These are phyloP conservation scores for Eucalyptus curtisii DNA, from an alignment of 345 rosid genomes.

Conservation along the genomic window DNA sequence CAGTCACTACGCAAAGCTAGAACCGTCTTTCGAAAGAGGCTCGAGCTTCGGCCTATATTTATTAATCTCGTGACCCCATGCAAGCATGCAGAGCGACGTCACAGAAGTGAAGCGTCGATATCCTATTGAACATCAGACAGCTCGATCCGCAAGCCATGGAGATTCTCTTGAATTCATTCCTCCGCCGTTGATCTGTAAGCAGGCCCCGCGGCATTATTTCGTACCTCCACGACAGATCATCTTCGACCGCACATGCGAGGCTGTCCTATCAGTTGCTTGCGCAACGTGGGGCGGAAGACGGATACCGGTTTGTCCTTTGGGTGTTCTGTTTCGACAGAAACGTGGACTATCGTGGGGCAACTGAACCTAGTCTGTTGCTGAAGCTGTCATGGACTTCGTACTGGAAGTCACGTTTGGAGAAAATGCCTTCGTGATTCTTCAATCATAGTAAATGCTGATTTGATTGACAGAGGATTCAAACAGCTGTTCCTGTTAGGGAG, in stretches of 20 bases:
- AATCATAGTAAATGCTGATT: not conserved
- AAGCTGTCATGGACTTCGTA: not conserved
- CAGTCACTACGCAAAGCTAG: not conserved
- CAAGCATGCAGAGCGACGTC: not conserved
- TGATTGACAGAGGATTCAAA: not conserved
- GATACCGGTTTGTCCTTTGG: not conserved
- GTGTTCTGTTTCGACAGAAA: not conserved
- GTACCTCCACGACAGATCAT: not conserved
- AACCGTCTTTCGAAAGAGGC: not conserved
- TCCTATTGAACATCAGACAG: not conserved
- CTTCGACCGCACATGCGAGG: not conserved
- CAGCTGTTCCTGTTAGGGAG: not conserved
- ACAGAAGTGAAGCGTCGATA: not conserved
- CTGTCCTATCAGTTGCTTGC: not conserved
- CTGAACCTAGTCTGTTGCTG: not conserved
- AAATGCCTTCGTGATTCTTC: not conserved
- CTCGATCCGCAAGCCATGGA: not conserved
- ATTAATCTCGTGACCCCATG: not conserved
- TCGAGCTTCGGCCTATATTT: not conserved
- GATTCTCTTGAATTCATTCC: not conserved
- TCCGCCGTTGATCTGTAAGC: not conserved
- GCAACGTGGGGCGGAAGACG: not conserved
- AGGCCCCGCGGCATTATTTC: not conserved
- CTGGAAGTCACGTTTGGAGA: not conserved
- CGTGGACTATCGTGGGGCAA: not conserved